Evolutionary conservation across 305 asterid genomes (phyloP).

Genomic region (Fraxinus ornus): DNA sequence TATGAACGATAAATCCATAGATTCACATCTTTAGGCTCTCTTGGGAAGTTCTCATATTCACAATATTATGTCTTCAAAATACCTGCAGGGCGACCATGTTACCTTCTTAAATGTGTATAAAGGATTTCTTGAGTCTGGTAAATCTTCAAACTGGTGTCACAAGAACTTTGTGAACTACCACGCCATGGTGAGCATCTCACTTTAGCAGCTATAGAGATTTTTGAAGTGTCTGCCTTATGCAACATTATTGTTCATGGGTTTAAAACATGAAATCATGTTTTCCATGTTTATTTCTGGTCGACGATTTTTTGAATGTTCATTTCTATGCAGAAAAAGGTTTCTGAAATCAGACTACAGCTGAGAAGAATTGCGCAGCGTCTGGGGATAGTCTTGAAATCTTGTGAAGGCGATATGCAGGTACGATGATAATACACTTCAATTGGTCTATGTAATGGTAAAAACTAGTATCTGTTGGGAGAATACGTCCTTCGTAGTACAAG

Average conservation of each 20-base stretch:
- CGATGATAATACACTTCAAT: conserved; percentile 14
- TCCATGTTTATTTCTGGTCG: conserved; percentile 2
- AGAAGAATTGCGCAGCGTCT: conserved; percentile 75
- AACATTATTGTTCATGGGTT: background rate
- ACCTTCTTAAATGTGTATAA: conserved; percentile 85
- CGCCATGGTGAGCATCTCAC: conserved; percentile 66
- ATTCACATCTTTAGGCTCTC: background rate
- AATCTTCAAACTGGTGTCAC: conserved; percentile 95
- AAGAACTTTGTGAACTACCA: conserved; percentile 88
- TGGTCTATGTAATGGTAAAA: background rate
- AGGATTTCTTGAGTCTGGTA: conserved; percentile 76
- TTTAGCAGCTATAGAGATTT: conserved; percentile 10
- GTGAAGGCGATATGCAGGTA: conserved; percentile 79
- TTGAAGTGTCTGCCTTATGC: background rate
- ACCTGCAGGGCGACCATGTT: conserved; percentile 86
- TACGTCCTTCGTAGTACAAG: background rate
- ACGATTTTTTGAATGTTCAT: background rate
- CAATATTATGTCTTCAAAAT: conserved; percentile 3
- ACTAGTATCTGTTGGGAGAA: background rate
- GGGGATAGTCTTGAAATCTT: conserved; percentile 74
- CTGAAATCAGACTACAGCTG: conserved; percentile 78
- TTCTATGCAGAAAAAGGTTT: conserved; percentile 69
- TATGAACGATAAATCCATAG: background rate
- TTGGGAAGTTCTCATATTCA: conserved; percentile 8
- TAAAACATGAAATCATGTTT: background rate